Evolutionary conservation across 2,329 filamentous ascomycete genomes (phyloP).

Genomic region (Xylariomycetidae sp.): DNA sequence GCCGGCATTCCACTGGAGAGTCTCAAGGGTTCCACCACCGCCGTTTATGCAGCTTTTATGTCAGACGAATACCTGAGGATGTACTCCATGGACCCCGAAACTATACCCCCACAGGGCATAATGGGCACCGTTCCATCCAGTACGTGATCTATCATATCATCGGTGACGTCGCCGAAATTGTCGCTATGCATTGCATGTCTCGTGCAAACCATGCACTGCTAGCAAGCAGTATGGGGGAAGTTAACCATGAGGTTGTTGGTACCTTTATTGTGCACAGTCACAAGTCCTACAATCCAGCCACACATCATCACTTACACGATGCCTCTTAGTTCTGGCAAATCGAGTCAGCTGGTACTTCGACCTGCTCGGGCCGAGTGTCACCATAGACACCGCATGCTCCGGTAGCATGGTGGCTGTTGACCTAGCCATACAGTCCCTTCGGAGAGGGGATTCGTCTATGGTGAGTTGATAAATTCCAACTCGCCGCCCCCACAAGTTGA

Average conservation of each 20-base stretch:
- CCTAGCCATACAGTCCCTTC: neutral
- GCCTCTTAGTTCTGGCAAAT: conserved; percentile 3
- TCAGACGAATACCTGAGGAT: neutral
- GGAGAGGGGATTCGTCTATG: neutral
- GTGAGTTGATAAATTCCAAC: neutral
- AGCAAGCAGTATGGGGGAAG: too few species aligned
- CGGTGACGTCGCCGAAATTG: too few species aligned
- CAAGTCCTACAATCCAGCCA: too few species aligned
- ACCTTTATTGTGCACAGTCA: too few species aligned
- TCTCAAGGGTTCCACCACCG: neutral
- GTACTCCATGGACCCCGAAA: neutral
- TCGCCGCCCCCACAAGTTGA: neutral
- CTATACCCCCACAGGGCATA: neutral
- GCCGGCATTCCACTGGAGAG: neutral
- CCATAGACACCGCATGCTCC: conserved; percentile 3
- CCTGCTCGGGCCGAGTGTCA: conserved; percentile 2
- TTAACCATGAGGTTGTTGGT: too few species aligned
- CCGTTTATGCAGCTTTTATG: neutral
- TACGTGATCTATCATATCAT: too few species aligned
- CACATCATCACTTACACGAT: too few species aligned
- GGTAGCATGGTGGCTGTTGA: neutral
- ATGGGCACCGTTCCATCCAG: neutral
- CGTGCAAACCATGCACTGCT: too few species aligned
- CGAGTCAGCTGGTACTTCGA: conserved; percentile 3
- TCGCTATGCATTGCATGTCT: too few species aligned